Evolutionary conservation across 805 yeast species (phyloP), one percentile per base, ranked within the genome.

Genomic region (Hanseniaspora vineae): DNA sequence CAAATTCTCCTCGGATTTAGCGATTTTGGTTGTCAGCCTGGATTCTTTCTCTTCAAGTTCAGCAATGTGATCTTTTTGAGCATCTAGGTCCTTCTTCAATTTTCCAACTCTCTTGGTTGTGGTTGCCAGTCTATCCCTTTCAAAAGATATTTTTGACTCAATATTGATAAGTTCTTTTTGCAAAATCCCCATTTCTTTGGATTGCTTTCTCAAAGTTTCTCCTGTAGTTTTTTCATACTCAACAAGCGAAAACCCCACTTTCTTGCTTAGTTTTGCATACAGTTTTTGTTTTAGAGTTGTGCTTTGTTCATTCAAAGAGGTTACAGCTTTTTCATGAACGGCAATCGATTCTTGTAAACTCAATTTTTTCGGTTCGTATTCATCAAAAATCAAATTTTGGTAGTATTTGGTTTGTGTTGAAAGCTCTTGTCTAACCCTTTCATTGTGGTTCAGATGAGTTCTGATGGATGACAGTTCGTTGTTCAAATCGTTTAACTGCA

Each of bases 181-280:
- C 49, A 75, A 75, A 52, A 78, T 78, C 1, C 83, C 70, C 42
- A 79, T 68, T 57, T 82, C 86, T 50, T 76, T 77, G 1, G 80
- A 69, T 46, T 77, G 76, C 32, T 70, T 69, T 57, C 84, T 69
- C 45, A 75, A 57, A 3, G 73, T 63, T 4, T 76, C 67, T 6
- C 90, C 89, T 47, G 81, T 84, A 12, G 76, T 68, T 42, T 67
- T 68, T 59, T 88, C 96, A 59, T 83, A 88, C 33, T 81, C 87
- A 44, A 72, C 68, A 39, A 87, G 77, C 8, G 65, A 59, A 54
- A 86, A 77, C 0, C 78, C 77, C 46, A 80, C 64, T 48, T 64
- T 68, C 1, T 58, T 47, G 49, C 89, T 81, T 58, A 88, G 84
- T 0, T 61, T 71, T 10, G 58, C 44, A 57, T 78, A 84, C 3